Evolutionary conservation across 139 green algal species (phyloP).

Genomic region (Volvox africanus): DNA sequence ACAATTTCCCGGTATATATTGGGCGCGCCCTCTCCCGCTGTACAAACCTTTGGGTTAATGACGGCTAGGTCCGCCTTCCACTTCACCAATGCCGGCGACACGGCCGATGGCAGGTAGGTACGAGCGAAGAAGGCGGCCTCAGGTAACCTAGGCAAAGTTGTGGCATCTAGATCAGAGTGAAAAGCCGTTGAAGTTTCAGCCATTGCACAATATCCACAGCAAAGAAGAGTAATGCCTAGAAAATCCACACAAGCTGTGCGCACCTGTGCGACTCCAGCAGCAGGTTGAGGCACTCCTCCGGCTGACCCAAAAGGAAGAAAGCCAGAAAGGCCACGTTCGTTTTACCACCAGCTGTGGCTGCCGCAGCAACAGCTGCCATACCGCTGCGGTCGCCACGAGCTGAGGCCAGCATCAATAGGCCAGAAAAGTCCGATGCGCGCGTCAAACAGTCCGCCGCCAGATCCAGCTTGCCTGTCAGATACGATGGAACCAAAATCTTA

Average conservation of each 20-base stretch:
- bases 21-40: not conserved
- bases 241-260: conserved; percentile 61
- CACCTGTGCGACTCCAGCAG: conserved; percentile 63
- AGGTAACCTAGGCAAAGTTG: conserved; percentile 77
- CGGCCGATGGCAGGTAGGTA: conserved; percentile 88
- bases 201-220: too few relatives aligned
- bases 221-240: too few relatives aligned
- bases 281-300: conserved; percentile 88
- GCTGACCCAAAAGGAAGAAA: conserved; percentile 86
- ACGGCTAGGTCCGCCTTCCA: conserved; percentile 94
- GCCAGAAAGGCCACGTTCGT: conserved; percentile 93
- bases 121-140: conserved; percentile 97
- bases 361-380: conserved; percentile 61
- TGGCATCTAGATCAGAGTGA: too few relatives aligned
- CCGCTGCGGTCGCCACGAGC: conserved; percentile 59
- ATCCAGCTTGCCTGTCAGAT: conserved; percentile 66
- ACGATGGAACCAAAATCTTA: not conserved
- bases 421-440: conserved; percentile 85
- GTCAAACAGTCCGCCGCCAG: conserved; percentile 84
- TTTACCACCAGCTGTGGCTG: conserved; percentile 71
- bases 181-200: too few relatives aligned
- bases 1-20: not conserved
- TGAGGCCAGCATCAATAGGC: conserved; percentile 90
- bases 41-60: conserved; percentile 88
- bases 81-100: conserved; percentile 79